Percentiles rank a stretch among this genome's conserved stretches.
Conservation (phyloP, 2,329 filamentous ascomycete genomes). For the Aspergillus sp. region DNA sequence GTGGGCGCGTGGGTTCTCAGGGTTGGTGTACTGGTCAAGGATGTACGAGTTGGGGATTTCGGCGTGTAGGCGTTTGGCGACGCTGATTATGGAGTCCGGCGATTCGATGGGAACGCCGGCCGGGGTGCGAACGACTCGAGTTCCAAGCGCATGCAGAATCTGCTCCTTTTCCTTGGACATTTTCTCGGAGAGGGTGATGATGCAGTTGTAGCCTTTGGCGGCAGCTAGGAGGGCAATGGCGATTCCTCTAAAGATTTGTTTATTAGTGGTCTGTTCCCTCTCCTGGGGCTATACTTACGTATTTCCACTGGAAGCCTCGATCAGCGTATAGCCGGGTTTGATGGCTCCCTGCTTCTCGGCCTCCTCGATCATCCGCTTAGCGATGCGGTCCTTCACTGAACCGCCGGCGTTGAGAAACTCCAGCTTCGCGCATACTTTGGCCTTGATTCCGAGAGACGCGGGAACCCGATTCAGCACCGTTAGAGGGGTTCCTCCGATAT, state of each 20-base stretch:
- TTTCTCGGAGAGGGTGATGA: constrained; percentile 91
- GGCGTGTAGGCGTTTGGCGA: constrained; percentile 71
- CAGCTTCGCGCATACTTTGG: constrained; percentile 71
- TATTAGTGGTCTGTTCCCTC: background rate
- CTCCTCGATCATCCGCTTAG: constrained; percentile 83
- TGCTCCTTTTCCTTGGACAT: constrained; percentile 93
- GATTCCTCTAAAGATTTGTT: constrained; percentile 50
- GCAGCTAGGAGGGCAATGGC: constrained; percentile 84
- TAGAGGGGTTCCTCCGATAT: too few relatives aligned
- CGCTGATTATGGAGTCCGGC: constrained; percentile 84
- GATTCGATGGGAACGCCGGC: constrained; percentile 82
- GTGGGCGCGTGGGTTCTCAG: constrained; percentile 77
- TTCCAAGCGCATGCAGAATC: constrained; percentile 74
- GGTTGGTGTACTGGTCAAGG: constrained; percentile 80
- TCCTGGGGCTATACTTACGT: constrained; percentile 39
- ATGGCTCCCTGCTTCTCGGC: constrained; percentile 77
- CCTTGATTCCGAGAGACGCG: constrained; percentile 70
- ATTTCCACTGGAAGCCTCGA: constrained; percentile 88
- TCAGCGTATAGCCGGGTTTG: constrained; percentile 83
- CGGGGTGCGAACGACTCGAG: constrained; percentile 85
- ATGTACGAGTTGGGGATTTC: constrained; percentile 93
- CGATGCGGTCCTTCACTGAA: constrained; percentile 86
- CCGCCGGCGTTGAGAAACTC: too few relatives aligned
- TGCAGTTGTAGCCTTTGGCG: constrained; percentile 85
- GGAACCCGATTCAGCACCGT: too few relatives aligned